A percentile compares a stretch with the other conserved stretches of the same genome.
phyloP scores from a whole-genome alignment of 2,329 filamentous ascomycete genomes.

The Fusarium sarcochroum region DNA sequence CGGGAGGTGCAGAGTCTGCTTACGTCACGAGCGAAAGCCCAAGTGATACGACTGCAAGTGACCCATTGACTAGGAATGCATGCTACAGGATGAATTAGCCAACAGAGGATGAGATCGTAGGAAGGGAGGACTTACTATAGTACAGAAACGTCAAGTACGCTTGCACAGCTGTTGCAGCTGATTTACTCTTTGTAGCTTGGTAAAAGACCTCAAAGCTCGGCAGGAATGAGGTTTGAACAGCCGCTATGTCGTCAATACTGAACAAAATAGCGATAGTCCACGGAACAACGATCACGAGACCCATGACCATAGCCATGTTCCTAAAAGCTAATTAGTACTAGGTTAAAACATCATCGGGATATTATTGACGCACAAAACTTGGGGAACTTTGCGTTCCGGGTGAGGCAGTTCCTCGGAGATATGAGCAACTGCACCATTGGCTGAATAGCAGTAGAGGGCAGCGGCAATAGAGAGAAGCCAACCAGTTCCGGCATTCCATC shows the following conservation, averaged over 20 bases:
- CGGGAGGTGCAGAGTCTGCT: background rate
- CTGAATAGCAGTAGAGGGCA: background rate
- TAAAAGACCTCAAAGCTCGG: background rate
- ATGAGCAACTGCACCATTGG: background rate
- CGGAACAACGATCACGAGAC: background rate
- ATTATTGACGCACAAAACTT: background rate
- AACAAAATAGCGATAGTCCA: background rate
- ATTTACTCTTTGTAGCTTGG: background rate
- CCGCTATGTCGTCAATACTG: background rate
- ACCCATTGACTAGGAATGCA: background rate
- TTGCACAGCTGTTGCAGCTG: background rate
- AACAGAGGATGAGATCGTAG: too few species aligned
- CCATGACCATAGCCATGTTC: background rate
- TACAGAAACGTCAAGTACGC: background rate
- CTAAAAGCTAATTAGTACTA: background rate
- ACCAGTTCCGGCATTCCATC: background rate
- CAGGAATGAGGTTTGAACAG: background rate
- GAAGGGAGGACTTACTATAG: background rate
- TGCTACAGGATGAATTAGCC: background rate
- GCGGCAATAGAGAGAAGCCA: background rate
- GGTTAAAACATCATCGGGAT: fast-evolving
- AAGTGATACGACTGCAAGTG: background rate
- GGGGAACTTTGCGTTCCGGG: background rate
- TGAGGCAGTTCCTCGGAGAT: background rate
- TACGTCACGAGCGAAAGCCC: background rate